phyloP scores from a whole-genome alignment of 805 yeast genomes.

The Candida pini region DNA sequence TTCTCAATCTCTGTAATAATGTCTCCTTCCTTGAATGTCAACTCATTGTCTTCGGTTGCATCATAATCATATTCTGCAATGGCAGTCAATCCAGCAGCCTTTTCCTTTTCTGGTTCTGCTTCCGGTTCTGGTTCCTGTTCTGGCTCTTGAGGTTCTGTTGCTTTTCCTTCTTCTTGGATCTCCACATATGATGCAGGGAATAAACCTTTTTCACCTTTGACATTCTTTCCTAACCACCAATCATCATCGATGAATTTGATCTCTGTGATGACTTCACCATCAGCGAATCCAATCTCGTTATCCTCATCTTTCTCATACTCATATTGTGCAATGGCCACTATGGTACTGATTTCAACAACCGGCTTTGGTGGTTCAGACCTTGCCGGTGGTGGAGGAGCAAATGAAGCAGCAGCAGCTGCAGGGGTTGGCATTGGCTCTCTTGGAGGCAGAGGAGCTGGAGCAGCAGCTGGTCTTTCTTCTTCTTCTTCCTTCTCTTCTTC shows the following conservation, averaged over 20 bases:
- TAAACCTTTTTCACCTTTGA: constrained; percentile 42
- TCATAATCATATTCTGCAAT: constrained; percentile 75
- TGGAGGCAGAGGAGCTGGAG: constrained; percentile 22
- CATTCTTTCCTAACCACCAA: constrained; percentile 51
- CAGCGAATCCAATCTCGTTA: constrained; percentile 62
- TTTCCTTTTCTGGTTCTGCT: constrained; percentile 16
- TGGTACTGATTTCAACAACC: constrained; percentile 15
- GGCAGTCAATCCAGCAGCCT: constrained; percentile 38
- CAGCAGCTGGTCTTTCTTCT: constrained; percentile 23
- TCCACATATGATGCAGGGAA: constrained; percentile 53
- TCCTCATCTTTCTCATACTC: constrained; percentile 74
- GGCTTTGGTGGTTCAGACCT: constrained; percentile 15
- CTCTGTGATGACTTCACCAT: constrained; percentile 61
- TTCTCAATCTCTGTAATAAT: constrained; percentile 75
- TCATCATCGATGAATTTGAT: constrained; percentile 70
- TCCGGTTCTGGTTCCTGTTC: constrained; percentile 19
- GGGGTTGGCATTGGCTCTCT: constrained; percentile 6
- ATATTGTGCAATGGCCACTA: constrained; percentile 70
- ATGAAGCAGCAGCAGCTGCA: constrained; percentile 15
- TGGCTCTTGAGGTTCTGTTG: constrained; percentile 14
- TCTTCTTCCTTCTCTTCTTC: constrained; percentile 18
- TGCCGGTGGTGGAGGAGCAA: constrained; percentile 12
- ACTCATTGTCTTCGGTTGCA: constrained; percentile 89
- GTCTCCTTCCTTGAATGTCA: constrained; percentile 81
- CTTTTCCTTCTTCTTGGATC: constrained; percentile 25